Conservation (phyloP, 1,284 basidiomycete genomes). For the Ceratobasidium sp. region DNA sequence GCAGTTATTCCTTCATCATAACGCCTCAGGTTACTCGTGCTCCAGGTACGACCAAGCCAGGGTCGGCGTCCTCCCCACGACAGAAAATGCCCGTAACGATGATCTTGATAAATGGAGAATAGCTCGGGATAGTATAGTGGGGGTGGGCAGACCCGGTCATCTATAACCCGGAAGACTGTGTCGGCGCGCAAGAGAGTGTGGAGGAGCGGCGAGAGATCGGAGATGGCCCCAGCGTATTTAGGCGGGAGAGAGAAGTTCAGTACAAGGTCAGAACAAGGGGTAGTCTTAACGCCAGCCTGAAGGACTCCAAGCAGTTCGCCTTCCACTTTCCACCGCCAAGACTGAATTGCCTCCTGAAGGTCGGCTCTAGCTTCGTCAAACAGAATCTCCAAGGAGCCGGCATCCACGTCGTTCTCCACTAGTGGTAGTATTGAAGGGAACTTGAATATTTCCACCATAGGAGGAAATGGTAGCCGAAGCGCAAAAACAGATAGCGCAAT, state of each 20-base stretch:
- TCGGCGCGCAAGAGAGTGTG: constrained; percentile 11
- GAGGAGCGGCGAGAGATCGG: not conserved
- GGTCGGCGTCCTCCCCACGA: too few relatives aligned
- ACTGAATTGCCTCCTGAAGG: not conserved
- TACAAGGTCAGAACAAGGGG: not conserved
- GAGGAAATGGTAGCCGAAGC: not conserved
- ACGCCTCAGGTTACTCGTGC: too few relatives aligned
- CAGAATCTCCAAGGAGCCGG: not conserved
- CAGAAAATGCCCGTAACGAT: too few relatives aligned
- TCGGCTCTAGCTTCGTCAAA: not conserved
- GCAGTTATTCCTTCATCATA: too few relatives aligned
- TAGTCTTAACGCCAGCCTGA: not conserved
- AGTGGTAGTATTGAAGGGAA: not conserved
- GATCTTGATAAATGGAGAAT: not conserved
- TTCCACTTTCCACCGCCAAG: not conserved
- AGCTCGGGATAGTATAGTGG: constrained; percentile 4
- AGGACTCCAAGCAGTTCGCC: not conserved
- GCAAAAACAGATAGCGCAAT: not conserved
- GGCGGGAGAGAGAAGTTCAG: too few relatives aligned
- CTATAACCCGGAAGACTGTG: not conserved
- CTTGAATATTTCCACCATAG: not conserved
- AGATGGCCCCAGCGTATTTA: not conserved
- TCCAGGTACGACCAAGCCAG: too few relatives aligned
- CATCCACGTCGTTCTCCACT: not conserved
- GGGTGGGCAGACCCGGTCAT: not conserved